These are phyloP conservation scores for Zoysia matrella DNA, from an alignment of 202 grass and related monocot genomes.

Conservation along the genomic window DNA sequence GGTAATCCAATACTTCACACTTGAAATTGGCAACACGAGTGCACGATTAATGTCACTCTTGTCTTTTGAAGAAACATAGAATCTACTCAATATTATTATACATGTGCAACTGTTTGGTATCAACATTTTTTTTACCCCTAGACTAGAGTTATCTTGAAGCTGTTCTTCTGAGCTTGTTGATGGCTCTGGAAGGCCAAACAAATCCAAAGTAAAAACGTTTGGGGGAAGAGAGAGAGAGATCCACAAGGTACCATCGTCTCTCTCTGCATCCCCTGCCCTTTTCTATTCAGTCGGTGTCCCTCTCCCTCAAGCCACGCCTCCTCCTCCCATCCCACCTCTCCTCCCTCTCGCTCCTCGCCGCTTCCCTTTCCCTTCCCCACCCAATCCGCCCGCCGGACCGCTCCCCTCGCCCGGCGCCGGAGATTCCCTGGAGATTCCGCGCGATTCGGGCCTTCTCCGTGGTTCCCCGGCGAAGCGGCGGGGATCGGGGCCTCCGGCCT, in stretches of 20 bases:
- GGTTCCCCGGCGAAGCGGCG: conserved; percentile 51
- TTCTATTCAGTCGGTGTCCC: conserved; percentile 54
- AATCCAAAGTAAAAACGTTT: no score
- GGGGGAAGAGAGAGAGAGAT: no score
- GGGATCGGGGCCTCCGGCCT: conserved; percentile 49
- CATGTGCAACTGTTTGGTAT: no score
- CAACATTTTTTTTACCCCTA: no score
- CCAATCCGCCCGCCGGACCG: conserved; percentile 40
- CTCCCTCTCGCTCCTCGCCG: conserved; percentile 2
- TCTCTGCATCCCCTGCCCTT: conserved; percentile 15
- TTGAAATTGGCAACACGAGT: no score
- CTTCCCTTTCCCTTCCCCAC: conserved; percentile 21
- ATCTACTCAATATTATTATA: no score
- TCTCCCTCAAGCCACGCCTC: conserved; percentile 30
- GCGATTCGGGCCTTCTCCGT: conserved; percentile 16
- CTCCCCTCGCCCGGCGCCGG: conserved; percentile 6
- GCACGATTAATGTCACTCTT: no score
- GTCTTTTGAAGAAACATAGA: no score
- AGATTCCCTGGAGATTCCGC: conserved; percentile 41
- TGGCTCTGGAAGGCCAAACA: no score
- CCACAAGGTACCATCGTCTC: background rate
- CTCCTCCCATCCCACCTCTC: background rate
- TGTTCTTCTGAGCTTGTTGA: no score
- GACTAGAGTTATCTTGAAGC: no score
- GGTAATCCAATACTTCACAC: no score